Base-by-base conservation (phyloP, 208 protist genomes). In the Trypanosoma theileri region DNA sequence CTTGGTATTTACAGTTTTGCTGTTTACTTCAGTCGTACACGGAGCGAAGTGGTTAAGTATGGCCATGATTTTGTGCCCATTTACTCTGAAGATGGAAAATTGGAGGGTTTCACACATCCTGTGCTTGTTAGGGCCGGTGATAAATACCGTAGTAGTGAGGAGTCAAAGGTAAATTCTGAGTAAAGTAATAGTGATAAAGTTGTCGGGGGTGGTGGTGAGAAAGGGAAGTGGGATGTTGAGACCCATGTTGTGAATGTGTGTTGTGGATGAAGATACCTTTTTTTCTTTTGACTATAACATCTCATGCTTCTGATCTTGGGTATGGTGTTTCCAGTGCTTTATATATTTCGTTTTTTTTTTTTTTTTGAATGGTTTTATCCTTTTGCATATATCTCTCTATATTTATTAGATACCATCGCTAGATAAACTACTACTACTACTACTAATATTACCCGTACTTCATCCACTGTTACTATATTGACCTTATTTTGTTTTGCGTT, bases 21-120 rank as follows among this genome's bases (percentile, higher is more conserved):
- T 6, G 71, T 92, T 54, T 91, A 92, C 66, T 90, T 94, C 56
- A 87, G 69, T 48, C 73, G 81, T 19, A 86, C 84, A 0, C 79
- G 80, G 11, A 69, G 66, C 0, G 77, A 84, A 3, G 80, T 85
- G 16, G 72, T 95, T 51, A 95, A 95, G 59, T 81, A 84, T 59
- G 90, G 85, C 4, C 86, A 95, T 66, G 90, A 95, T 54, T 93
- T 95, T 62, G 73, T 93, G 3, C 90, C 90, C 42, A 93, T 95
- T 59, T 95, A 95, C 65, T 89, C 85, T 8, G 86, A 93, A 45
- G 87, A 93, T 22, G 90, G 90, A 16, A 92, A 92, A 61, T 71
- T 95, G 2, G 83, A 93, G 69, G 90, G 90, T 24, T 95, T 95
- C 63, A 95, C 90, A 12, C 90, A 95, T 61, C 90, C 90, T 0